phyloP scores from a whole-genome alignment of 1,284 basidiomycete genomes.

The Papiliotrema flavescens region DNA sequence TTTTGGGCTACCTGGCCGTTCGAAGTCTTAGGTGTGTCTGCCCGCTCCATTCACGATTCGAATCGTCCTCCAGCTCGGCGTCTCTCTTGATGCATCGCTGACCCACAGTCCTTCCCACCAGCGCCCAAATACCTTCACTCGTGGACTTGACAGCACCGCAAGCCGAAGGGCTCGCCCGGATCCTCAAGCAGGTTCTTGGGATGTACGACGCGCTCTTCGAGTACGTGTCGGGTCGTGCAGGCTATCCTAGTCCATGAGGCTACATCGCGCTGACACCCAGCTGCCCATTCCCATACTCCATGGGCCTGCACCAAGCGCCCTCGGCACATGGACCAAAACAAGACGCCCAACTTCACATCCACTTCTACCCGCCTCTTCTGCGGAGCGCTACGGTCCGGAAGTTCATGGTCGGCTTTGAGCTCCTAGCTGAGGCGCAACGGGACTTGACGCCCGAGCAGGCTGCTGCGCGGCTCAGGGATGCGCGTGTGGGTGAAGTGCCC shows the following conservation, averaged over 20 bases:
- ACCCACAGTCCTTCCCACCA: constrained; percentile 68
- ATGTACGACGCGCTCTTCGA: constrained; percentile 81
- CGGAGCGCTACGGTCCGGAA: constrained; percentile 79
- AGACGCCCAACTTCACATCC: constrained; percentile 79
- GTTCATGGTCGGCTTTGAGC: constrained; percentile 91
- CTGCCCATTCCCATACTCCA: constrained; percentile 90
- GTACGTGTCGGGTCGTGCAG: constrained; percentile 37
- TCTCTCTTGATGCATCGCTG: not conserved
- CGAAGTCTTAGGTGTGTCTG: constrained; percentile 66
- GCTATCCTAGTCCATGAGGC: not conserved
- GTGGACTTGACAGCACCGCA: constrained; percentile 62
- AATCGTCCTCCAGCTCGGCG: too few species aligned
- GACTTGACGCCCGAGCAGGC: constrained; percentile 90
- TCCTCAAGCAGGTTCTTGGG: constrained; percentile 63
- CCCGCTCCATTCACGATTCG: too few species aligned
- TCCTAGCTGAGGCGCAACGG: constrained; percentile 78
- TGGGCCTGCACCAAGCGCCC: constrained; percentile 80
- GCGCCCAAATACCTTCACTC: constrained; percentile 70
- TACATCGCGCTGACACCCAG: constrained; percentile 14
- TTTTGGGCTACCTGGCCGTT: constrained; percentile 98
- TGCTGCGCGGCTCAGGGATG: constrained; percentile 60
- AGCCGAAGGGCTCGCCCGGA: constrained; percentile 61
- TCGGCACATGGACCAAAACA: constrained; percentile 13
- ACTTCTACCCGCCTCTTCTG: constrained; percentile 84
- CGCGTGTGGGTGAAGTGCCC: too few species aligned